Conservation (phyloP, 2,329 filamentous ascomycete species). For the Lithohypha guttulata region DNA sequence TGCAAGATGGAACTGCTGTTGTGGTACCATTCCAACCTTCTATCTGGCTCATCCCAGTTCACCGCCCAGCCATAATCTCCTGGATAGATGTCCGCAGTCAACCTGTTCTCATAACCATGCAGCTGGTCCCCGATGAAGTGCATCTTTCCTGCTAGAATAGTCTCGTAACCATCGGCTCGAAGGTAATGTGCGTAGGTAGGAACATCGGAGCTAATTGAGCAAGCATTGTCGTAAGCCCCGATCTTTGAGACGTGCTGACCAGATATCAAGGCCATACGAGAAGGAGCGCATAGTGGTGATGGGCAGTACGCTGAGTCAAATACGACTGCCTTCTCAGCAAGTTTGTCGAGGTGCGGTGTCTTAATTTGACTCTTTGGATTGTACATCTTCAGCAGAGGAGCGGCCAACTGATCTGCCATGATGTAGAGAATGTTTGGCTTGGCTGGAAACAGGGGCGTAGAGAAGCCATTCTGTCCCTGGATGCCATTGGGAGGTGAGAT, state of each 20-base stretch:
- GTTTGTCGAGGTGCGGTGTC: conserved; percentile 76
- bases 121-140: conserved; percentile 93
- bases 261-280: conserved; percentile 88
- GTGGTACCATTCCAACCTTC: conserved; percentile 85
- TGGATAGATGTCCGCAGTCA: conserved; percentile 93
- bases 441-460: conserved; percentile 19
- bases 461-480: conserved; percentile 19
- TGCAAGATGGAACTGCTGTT: conserved; percentile 90
- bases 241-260: conserved; percentile 87
- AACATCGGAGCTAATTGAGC: conserved; percentile 69
- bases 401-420: conserved; percentile 92
- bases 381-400: conserved; percentile 84
- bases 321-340: conserved; percentile 72
- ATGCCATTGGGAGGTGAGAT: conserved; percentile 22
- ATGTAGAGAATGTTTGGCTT: conserved; percentile 79
- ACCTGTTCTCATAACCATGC: conserved; percentile 81
- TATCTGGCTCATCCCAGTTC: conserved; percentile 79
- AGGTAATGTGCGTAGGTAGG: conserved; percentile 92
- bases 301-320: conserved; percentile 94
- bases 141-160: conserved; percentile 89
- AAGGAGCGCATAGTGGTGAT: conserved; percentile 82
- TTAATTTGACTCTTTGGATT: conserved; percentile 81
- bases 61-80: conserved; percentile 91
- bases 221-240: conserved; percentile 82
- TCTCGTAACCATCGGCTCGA: conserved; percentile 75